These are phyloP conservation scores for Phyllosticta paracitricarpa DNA, from an alignment of 2,329 filamentous ascomycete genomes.

Conservation along the genomic window DNA sequence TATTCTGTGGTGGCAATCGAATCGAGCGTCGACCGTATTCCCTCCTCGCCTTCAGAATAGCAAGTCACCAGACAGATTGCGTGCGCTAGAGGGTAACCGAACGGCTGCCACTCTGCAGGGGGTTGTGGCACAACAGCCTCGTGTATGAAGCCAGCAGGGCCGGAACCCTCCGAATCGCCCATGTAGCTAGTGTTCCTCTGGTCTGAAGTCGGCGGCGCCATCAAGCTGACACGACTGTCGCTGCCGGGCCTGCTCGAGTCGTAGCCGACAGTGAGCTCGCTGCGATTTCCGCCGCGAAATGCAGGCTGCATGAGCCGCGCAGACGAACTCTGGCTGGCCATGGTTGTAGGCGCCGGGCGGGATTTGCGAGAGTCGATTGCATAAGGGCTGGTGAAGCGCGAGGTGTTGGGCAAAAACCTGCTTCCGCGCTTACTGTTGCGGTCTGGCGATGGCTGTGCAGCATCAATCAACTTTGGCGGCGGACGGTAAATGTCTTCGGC, in stretches of 20 bases:
- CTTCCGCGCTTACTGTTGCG: slow-evolving; percentile 71
- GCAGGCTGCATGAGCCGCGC: slow-evolving; percentile 64
- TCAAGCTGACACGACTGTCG: slow-evolving; percentile 33
- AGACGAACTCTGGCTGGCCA: slow-evolving; percentile 79
- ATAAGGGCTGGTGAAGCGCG: slow-evolving; percentile 86
- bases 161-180: slow-evolving; percentile 58
- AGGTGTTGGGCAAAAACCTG: slow-evolving; percentile 81
- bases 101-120: slow-evolving; percentile 93
- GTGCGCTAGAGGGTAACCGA: slow-evolving; percentile 89
- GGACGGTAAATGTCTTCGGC: slow-evolving; percentile 93
- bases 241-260: slow-evolving; percentile 13
- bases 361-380: slow-evolving; percentile 53
- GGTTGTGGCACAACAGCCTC: slow-evolving; percentile 93
- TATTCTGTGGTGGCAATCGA: slow-evolving; percentile 97
- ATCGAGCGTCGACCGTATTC: slow-evolving; percentile 85
- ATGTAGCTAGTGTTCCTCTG: slow-evolving; percentile 44
- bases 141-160: slow-evolving; percentile 90
- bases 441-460: slow-evolving; percentile 49
- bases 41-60: slow-evolving; percentile 91
- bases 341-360: slow-evolving; percentile 66
- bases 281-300: slow-evolving; percentile 54
- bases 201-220: slow-evolving; percentile 33
- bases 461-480: slow-evolving; percentile 69
- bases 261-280: slow-evolving; percentile 45
- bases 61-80: slow-evolving; percentile 90